These are phyloP conservation scores for Pleurotus giganteus DNA, from an alignment of 768 basidiomycete species.

Conservation along the genomic window DNA sequence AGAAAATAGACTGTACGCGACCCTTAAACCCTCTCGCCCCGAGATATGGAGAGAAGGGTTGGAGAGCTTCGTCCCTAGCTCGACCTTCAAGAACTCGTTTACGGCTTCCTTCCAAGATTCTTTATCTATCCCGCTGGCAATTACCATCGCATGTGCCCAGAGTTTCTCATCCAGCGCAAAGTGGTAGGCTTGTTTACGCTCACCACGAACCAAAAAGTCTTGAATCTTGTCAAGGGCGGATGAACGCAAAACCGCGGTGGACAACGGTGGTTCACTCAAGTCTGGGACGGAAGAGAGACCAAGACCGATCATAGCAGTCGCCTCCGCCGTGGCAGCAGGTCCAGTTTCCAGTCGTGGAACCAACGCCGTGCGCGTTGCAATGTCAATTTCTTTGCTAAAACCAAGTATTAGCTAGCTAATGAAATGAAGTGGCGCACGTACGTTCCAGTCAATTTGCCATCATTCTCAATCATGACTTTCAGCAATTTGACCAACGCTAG, in stretches of 20 bases:
- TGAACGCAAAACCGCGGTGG: conserved; percentile 56
- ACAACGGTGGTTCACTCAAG: conserved; percentile 49
- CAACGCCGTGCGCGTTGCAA: conserved; percentile 70
- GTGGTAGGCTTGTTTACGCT: conserved; percentile 82
- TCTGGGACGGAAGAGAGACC: conserved; percentile 19
- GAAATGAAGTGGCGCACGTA: conserved; percentile 38
- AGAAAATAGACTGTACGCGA: conserved; percentile 80
- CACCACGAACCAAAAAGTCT: conserved; percentile 75
- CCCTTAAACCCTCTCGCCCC: conserved; percentile 71
- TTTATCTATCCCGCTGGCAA: conserved; percentile 89
- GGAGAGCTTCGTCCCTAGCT: conserved; percentile 50
- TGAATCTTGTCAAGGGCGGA: conserved; percentile 77
- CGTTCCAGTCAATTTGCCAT: conserved; percentile 86
- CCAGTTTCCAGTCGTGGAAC: conserved; percentile 51
- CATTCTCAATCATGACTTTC: conserved; percentile 81
- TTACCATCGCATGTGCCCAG: conserved; percentile 96
- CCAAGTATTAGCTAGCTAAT: not conserved
- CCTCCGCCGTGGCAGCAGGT: conserved; percentile 16
- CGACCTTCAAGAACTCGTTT: conserved; percentile 77
- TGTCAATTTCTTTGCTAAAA: conserved; percentile 59
- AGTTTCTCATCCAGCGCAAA: conserved; percentile 86
- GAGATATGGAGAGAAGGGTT: conserved; percentile 8
- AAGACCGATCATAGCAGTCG: conserved; percentile 19
- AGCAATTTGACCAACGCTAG: conserved; percentile 71
- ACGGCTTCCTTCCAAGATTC: conserved; percentile 93